phyloP scores from a whole-genome alignment of 495 filamentous ascomycete genomes.

The Aspergillus steynii region DNA sequence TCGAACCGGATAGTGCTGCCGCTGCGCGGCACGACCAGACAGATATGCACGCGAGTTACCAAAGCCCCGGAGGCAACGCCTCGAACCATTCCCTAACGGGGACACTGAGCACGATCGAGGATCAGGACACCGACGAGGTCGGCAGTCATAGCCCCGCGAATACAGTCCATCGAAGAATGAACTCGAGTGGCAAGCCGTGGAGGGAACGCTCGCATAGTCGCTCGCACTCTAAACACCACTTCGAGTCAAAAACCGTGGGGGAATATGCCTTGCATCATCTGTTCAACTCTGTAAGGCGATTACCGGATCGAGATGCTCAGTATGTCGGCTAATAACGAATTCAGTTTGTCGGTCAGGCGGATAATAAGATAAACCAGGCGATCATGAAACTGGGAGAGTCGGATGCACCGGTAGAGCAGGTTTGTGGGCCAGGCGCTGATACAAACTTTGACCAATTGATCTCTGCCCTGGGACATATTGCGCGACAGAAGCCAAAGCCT shows the following conservation, averaged over 20 bases:
- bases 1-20: conserved; percentile 26
- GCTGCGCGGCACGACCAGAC: conserved; percentile 32
- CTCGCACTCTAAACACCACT: conserved; percentile 77
- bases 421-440: conserved; percentile 89
- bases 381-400: conserved; percentile 70
- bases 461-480: conserved; percentile 87
- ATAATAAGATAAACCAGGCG: conserved; percentile 87
- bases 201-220: conserved; percentile 75
- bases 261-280: conserved; percentile 97
- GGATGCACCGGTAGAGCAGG: conserved; percentile 77
- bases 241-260: conserved; percentile 83
- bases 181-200: conserved; percentile 60
- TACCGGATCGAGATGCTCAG: background rate
- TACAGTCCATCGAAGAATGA: conserved; percentile 38
- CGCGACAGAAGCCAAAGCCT: conserved; percentile 89
- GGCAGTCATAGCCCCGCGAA: conserved; percentile 27
- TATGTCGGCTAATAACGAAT: conserved; percentile 15
- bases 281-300: conserved; percentile 75
- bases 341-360: conserved; percentile 74
- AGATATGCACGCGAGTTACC: conserved; percentile 31
- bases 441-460: conserved; percentile 94
- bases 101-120: conserved; percentile 43
- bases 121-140: conserved; percentile 33
- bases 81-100: conserved; percentile 27
- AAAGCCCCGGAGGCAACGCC: conserved; percentile 24